A percentile compares a stretch with the other conserved stretches of the same genome.
Evolutionary conservation across 106 monocot genomes (phyloP).

Genomic region (Dendrobium nobile): DNA sequence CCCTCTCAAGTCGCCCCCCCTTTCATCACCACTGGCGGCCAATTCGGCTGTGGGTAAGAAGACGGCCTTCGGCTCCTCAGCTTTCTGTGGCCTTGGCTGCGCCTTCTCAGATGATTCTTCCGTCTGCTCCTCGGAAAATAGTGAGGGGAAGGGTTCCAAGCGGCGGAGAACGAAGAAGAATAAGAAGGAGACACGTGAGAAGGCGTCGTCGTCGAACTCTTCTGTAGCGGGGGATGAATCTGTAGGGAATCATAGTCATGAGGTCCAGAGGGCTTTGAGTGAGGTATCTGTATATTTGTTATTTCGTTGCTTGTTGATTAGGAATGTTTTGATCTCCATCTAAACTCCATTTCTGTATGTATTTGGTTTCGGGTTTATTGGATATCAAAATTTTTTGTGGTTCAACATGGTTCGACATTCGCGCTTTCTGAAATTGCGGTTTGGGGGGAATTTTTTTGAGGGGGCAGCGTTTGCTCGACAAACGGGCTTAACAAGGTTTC

Average conservation of each 20-base stretch:
- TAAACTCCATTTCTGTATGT: not conserved
- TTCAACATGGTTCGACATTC: no score
- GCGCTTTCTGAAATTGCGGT: not conserved
- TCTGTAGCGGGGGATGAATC: not conserved
- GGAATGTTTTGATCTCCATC: not conserved
- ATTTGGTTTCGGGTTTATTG: not conserved
- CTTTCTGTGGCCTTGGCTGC: conserved; percentile 1
- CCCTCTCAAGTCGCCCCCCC: not conserved
- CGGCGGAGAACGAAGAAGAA: not conserved
- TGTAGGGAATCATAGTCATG: not conserved
- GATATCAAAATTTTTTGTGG: no score
- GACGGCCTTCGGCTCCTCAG: not conserved
- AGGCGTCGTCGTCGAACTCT: not conserved
- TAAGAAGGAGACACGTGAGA: not conserved
- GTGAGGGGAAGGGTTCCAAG: not conserved
- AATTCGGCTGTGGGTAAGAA: not conserved
- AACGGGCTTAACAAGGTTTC: not conserved
- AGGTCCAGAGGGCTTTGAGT: not conserved
- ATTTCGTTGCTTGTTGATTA: not conserved
- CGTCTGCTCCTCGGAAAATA: not conserved
- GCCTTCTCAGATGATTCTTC: not conserved
- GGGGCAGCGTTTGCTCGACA: not conserved
- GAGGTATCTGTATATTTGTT: not conserved
- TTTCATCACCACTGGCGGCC: not conserved
- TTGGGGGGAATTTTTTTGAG: not conserved